phyloP scores from a whole-genome alignment of 2,329 filamentous ascomycete genomes.

The Teratosphaeria zuluensis region DNA sequence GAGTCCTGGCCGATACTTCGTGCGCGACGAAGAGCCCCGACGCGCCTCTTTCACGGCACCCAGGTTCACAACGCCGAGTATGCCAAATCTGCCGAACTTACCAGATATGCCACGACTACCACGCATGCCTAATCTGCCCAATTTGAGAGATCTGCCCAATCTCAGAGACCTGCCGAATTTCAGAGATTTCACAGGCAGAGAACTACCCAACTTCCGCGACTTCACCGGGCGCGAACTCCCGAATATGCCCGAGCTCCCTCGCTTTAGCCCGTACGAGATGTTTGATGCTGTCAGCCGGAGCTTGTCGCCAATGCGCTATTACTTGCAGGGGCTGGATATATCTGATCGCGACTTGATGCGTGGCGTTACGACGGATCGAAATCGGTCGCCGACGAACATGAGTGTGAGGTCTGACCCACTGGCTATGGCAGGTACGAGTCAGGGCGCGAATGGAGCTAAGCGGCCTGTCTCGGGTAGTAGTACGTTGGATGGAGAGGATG shows the following conservation, averaged over 20 bases:
- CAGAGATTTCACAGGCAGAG: neutral
- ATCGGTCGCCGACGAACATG: conserved; percentile 3
- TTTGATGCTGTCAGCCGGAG: conserved; percentile 36
- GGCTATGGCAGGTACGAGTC: neutral
- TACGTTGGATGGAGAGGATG: neutral
- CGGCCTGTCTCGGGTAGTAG: neutral
- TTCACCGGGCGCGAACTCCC: conserved; percentile 6
- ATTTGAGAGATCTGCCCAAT: conserved; percentile 18
- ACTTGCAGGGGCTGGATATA: conserved; percentile 27
- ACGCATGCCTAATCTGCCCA: conserved; percentile 17
- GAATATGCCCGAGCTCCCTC: conserved; percentile 27
- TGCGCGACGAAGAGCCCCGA: conserved; percentile 18
- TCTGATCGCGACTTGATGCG: conserved; percentile 8
- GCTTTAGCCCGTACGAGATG: conserved; percentile 37
- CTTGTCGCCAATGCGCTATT: conserved; percentile 37
- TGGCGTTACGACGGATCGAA: neutral
- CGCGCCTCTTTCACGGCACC: conserved; percentile 18
- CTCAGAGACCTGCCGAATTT: conserved; percentile 20
- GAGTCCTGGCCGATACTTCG: conserved; percentile 24
- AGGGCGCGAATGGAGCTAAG: neutral
- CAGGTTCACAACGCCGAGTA: conserved; percentile 23
- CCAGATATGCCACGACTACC: conserved; percentile 1
- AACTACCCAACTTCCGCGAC: conserved; percentile 13
- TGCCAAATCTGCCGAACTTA: conserved; percentile 17
- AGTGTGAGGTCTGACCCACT: conserved; percentile 11